Percentiles rank a stretch among this genome's conserved stretches.
phyloP scores from a whole-genome alignment of 805 yeast genomes.

The Saccharomyces eubayanus region DNA sequence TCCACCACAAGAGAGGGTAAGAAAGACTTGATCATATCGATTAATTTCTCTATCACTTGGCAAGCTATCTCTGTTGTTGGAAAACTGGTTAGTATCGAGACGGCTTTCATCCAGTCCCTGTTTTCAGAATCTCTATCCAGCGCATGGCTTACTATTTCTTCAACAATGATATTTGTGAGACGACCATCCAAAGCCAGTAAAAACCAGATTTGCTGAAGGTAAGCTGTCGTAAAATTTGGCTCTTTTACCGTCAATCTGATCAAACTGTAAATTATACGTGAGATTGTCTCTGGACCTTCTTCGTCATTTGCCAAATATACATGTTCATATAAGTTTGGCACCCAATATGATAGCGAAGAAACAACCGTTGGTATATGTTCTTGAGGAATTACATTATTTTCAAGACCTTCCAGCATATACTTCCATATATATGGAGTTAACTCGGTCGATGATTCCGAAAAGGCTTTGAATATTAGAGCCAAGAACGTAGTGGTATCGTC shows the following conservation, averaged over 20 bases:
- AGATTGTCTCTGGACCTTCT: constrained; percentile 49
- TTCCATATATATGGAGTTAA: constrained; percentile 48
- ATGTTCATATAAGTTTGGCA: constrained; percentile 49
- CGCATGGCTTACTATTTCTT: constrained; percentile 63
- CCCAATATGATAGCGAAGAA: constrained; percentile 53
- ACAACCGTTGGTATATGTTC: constrained; percentile 12
- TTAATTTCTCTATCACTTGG: constrained; percentile 46
- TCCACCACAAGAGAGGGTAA: constrained; percentile 33
- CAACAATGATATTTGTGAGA: constrained; percentile 48
- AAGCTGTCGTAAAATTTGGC: constrained; percentile 38
- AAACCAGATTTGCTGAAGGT: constrained; percentile 60
- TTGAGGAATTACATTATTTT: constrained; percentile 10
- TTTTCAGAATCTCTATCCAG: constrained; percentile 66
- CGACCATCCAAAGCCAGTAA: constrained; percentile 53
- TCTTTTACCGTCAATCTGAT: constrained; percentile 47
- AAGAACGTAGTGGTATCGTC: constrained; percentile 54
- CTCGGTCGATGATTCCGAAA: constrained; percentile 47
- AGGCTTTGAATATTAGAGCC: constrained; percentile 42
- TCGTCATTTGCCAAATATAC: constrained; percentile 45
- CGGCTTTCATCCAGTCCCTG: constrained; percentile 52
- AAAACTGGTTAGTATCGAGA: constrained; percentile 47
- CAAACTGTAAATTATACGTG: constrained; percentile 51
- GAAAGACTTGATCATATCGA: constrained; percentile 44
- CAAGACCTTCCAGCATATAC: constrained; percentile 18
- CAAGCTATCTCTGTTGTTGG: constrained; percentile 67